Evolutionary conservation across 305 asterid species (phyloP).

Genomic region (Solanum aculeatissimum): DNA sequence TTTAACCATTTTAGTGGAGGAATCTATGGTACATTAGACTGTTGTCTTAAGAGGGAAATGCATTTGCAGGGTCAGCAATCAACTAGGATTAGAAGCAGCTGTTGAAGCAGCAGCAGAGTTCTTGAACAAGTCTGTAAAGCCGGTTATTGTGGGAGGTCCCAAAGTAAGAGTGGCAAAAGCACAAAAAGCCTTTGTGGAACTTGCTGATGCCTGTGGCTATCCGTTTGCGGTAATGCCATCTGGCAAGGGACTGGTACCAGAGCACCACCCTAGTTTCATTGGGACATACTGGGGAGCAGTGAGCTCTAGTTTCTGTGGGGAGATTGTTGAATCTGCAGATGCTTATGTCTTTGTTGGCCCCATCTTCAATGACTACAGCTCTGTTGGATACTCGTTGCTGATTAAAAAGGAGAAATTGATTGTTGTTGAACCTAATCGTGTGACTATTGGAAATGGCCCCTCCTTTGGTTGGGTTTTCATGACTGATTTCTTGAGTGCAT

Average conservation of each 20-base stretch:
- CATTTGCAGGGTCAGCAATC: conserved; percentile 44
- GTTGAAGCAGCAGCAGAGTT: conserved; percentile 67
- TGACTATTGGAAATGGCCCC: conserved; percentile 57
- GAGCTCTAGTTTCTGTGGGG: conserved; percentile 75
- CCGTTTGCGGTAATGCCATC: conserved; percentile 78
- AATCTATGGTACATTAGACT: neutral
- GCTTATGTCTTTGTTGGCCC: conserved; percentile 88
- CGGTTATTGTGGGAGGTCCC: conserved; percentile 82
- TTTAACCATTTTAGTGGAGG: neutral
- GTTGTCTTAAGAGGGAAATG: neutral
- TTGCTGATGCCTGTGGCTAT: conserved; percentile 57
- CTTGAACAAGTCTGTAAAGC: conserved; percentile 76
- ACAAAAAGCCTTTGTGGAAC: conserved; percentile 36
- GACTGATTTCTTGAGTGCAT: conserved; percentile 68
- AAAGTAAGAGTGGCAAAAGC: conserved; percentile 72
- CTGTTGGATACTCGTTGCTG: conserved; percentile 75
- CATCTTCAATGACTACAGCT: conserved; percentile 72
- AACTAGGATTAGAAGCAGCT: conserved; percentile 61
- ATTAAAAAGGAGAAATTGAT: conserved; percentile 75
- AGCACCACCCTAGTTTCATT: conserved; percentile 63
- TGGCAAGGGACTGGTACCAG: conserved; percentile 73
- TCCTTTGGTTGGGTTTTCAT: conserved; percentile 65
- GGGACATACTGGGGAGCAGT: conserved; percentile 96
- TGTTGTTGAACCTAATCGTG: conserved; percentile 70
- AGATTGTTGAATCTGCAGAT: conserved; percentile 85